phyloP scores from a whole-genome alignment of 495 filamentous ascomycete genomes.

The Gamarada debralockiae region DNA sequence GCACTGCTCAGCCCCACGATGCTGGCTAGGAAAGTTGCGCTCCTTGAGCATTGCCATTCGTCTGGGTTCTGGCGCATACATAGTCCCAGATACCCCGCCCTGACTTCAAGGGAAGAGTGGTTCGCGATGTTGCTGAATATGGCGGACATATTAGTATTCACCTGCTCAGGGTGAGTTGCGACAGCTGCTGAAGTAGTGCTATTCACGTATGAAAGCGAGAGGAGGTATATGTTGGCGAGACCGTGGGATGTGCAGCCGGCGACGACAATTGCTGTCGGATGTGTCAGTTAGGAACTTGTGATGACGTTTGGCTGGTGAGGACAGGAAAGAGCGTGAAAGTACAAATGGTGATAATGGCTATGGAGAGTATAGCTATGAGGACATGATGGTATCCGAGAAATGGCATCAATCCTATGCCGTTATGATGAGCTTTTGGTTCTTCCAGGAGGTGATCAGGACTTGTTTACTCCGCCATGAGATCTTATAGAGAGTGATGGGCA shows the following conservation, averaged over 20 bases:
- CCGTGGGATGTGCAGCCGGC: constrained; percentile 78
- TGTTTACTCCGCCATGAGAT: too few species aligned
- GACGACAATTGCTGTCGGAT: constrained; percentile 60
- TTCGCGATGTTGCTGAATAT: constrained; percentile 72
- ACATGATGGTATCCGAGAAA: constrained; percentile 98
- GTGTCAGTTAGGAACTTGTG: too few species aligned
- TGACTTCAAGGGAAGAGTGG: constrained; percentile 58
- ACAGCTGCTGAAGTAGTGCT: constrained; percentile 62
- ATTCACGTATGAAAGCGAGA: constrained; percentile 67
- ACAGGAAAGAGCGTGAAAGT: constrained; percentile 44
- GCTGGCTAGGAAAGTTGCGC: constrained; percentile 70
- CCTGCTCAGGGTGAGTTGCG: too few species aligned
- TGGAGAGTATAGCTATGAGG: constrained; percentile 92
- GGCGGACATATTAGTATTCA: constrained; percentile 73
- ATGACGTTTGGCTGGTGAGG: not conserved
- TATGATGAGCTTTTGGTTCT: too few species aligned
- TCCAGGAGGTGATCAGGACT: too few species aligned
- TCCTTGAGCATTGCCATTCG: constrained; percentile 70
- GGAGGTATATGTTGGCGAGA: constrained; percentile 75
- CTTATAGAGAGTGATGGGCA: too few species aligned
- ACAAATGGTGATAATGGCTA: constrained; percentile 95
- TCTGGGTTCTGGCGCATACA: constrained; percentile 72
- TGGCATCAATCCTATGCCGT: constrained; percentile 86
- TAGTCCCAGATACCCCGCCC: constrained; percentile 69
- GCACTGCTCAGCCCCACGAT: constrained; percentile 66